Conservation (phyloP, 2,329 filamentous ascomycete species). For the Venturia oleaginea region DNA sequence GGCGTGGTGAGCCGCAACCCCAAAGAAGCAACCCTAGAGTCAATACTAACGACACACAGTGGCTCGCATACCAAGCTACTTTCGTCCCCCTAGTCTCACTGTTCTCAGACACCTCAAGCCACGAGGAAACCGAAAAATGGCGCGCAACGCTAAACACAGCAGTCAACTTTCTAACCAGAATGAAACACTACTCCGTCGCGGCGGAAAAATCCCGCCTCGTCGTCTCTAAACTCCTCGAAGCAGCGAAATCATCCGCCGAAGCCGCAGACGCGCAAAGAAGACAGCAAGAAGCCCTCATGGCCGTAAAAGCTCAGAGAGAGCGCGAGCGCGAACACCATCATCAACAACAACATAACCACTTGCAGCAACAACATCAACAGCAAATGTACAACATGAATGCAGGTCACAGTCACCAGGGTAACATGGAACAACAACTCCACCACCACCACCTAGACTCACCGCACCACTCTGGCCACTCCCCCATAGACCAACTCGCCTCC, state of each 20-base stretch:
- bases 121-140: constrained; percentile 34
- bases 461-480: constrained; percentile 2
- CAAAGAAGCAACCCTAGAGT: not conserved
- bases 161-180: constrained; percentile 34
- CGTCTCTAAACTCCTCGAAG: constrained; percentile 33
- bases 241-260: constrained; percentile 22
- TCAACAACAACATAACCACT: constrained; percentile 15
- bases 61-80: constrained; percentile 71
- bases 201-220: constrained; percentile 35
- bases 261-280: constrained; percentile 9
- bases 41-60: constrained; percentile 25
- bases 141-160: constrained; percentile 32
- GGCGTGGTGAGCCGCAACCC: constrained; percentile 41
- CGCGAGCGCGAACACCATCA: not conserved
- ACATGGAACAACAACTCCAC: not conserved
- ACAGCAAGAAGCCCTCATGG: constrained; percentile 11
- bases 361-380: constrained; percentile 1
- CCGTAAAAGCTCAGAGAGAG: constrained; percentile 10
- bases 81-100: constrained; percentile 71
- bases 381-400: constrained; percentile 2
- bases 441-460: not conserved
- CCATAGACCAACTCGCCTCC: constrained; percentile 7
- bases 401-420: too few species aligned
- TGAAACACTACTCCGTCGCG: constrained; percentile 35
- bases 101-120: constrained; percentile 52